Evolutionary conservation across 139 green algal species (phyloP).

Genomic region (Diplosphaera chodatii): DNA sequence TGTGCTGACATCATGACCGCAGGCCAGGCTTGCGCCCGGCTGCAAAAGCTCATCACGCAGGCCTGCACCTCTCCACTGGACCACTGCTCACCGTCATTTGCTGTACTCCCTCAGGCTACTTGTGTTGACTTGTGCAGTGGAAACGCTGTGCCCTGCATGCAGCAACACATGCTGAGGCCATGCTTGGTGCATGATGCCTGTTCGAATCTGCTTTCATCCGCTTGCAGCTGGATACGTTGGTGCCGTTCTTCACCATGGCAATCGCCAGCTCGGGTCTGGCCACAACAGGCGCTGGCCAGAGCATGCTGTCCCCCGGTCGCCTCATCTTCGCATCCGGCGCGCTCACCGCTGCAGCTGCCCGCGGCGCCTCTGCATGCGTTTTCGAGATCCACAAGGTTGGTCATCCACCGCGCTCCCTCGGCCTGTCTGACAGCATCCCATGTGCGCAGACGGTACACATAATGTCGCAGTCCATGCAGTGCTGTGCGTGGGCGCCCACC

Average conservation of each 20-base stretch:
- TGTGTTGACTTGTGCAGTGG: background rate
- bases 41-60: background rate
- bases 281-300: background rate
- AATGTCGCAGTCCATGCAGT: too few relatives aligned
- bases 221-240: conserved; percentile 13
- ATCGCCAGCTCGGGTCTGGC: conserved; percentile 9
- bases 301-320: background rate
- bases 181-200: background rate
- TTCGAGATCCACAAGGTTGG: background rate
- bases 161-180: background rate
- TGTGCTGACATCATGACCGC: background rate
- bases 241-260: conserved; percentile 12
- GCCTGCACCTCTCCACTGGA: too few relatives aligned
- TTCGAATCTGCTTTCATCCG: too few relatives aligned
- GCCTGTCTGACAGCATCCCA: too few relatives aligned
- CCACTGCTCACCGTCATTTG: too few relatives aligned
- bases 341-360: background rate
- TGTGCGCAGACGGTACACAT: too few relatives aligned
- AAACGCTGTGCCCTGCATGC: background rate
- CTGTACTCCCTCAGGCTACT: too few relatives aligned
- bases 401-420: too few relatives aligned
- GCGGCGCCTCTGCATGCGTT: background rate
- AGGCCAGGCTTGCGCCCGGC: background rate
- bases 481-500: too few relatives aligned
- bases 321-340: background rate